Conservation (phyloP, 495 filamentous ascomycete species). For the Annulohypoxylon stygium region DNA sequence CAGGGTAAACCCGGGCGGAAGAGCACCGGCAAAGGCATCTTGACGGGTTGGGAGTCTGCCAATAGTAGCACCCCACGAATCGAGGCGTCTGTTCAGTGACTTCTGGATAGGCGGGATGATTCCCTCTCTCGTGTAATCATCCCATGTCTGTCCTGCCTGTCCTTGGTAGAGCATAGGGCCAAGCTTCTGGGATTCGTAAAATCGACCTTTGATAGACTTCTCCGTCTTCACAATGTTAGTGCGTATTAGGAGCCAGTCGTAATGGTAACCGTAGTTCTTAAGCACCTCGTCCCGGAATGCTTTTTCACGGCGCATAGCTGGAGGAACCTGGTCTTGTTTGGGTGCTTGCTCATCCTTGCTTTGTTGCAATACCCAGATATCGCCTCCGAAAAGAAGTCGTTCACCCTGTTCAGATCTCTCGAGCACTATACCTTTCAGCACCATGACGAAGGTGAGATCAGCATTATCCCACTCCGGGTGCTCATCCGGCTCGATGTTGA, state of each 20-base stretch:
- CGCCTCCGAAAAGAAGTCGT: constrained; percentile 27
- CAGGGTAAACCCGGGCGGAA: constrained; percentile 13
- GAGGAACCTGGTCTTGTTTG: constrained; percentile 44
- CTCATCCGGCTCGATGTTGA: constrained; percentile 31
- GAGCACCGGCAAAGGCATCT: constrained; percentile 33
- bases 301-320: constrained; percentile 55
- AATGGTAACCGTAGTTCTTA: constrained; percentile 35
- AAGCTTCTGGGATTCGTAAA: constrained; percentile 58
- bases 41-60: constrained; percentile 38
- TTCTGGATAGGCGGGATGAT: constrained; percentile 52
- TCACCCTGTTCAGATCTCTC: constrained; percentile 35
- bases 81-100: constrained; percentile 57
- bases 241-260: constrained; percentile 51
- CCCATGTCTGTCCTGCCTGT: constrained; percentile 32
- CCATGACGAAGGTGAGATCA: constrained; percentile 51
- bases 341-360: constrained; percentile 22
- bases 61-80: constrained; percentile 36
- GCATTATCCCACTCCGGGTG: constrained; percentile 8
- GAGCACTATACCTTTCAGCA: constrained; percentile 44
- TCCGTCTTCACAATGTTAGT: constrained; percentile 44
- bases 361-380: constrained; percentile 48
- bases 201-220: constrained; percentile 54
- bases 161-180: constrained; percentile 51
- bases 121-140: constrained; percentile 43
- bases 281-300: constrained; percentile 52